Conservation (phyloP, 352 stramenopile species). For the Phytophthora podocarpi region DNA sequence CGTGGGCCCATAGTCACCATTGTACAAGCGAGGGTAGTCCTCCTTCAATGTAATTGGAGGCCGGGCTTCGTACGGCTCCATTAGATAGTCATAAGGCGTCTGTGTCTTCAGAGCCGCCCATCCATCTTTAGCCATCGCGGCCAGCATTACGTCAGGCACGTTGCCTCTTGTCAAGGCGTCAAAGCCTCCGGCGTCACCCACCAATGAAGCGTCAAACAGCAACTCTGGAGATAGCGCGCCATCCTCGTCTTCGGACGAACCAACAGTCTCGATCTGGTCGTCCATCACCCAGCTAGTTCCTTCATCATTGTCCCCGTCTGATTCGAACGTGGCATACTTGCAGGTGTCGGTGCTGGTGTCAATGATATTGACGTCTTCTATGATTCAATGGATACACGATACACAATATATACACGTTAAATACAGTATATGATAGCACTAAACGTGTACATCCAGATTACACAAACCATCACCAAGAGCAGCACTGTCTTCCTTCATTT, state of each 20-base stretch:
- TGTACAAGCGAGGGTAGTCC: constrained; percentile 2
- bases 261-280: not conserved
- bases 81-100: not conserved
- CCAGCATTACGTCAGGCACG: not conserved
- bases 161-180: not conserved
- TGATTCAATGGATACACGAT: too few species aligned
- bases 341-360: too few species aligned
- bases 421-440: too few species aligned
- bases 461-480: too few species aligned
- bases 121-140: not conserved
- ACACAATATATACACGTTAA: too few species aligned
- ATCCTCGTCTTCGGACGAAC: too few species aligned
- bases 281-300: not conserved
- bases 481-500: too few species aligned
- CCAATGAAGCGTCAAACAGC: not conserved
- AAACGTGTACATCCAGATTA: too few species aligned
- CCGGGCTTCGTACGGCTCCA: constrained; percentile 2
- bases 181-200: not conserved
- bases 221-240: not conserved
- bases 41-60: not conserved
- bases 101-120: not conserved
- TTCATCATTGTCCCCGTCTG: not conserved
- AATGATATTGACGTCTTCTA: too few species aligned
- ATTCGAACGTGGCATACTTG: not conserved
- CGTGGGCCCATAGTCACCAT: not conserved